Evolutionary conservation across 768 basidiomycete genomes (phyloP), one percentile per base, ranked within the genome.

Genomic region (Amanita molliuscula): DNA sequence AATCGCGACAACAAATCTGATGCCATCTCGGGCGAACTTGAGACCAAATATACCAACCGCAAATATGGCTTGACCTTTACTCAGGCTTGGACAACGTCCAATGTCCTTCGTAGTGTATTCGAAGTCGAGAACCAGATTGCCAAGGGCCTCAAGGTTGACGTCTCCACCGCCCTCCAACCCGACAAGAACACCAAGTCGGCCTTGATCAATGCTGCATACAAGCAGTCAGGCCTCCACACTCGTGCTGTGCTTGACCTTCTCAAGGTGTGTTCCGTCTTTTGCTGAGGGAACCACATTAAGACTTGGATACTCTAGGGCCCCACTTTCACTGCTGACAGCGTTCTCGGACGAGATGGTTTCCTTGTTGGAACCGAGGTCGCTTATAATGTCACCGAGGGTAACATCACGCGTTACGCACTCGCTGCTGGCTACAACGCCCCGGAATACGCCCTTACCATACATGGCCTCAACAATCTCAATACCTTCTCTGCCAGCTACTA

Each of bases 71-170:
- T 98, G 62, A 84, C 84, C 65, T 75, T 96, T 77, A 98, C 96
- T 59, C 79, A 95, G 73, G 79, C 88, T 50, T 99, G 96, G 96
- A 92, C 90, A 49, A 97, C 95, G 62, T 59, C 80, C 65, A 99
- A 99, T 76, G 68, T 84, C 63, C 86, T 99, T 74, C 85, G 86
- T 67, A 85, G 85, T 57, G 81, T 85, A 66, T 67, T 97, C 56
- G 96, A 99, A 77, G 75, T 98, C 64, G 93, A 98, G 70, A 93
- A 97, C 76, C 84, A 92, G 73, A 79, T 98, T 65, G 91, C 95
- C 60, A 87, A 93, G 73, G 96, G 95, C 54, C 81, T 99, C 74
- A 99, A 99, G 76, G 73, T 99, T 63, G 95, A 97, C 66, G 67
- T 97, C 50, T 74, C 74, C 62, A 85, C 90, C 56, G 76, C 83